Conservation (phyloP, 441 rosid genomes). For the Arabidopsis lyrata region DNA sequence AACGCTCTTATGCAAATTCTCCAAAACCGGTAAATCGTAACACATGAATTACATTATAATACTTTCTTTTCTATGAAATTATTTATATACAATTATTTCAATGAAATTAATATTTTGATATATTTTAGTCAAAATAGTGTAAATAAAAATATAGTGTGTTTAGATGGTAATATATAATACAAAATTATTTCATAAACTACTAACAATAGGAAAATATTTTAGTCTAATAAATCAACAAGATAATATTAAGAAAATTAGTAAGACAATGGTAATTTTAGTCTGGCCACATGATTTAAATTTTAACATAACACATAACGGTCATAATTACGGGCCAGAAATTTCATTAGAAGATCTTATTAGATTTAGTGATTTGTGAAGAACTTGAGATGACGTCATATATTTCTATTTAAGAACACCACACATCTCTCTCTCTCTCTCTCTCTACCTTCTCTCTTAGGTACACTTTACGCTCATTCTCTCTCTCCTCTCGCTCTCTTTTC, state of each 20-base stretch:
- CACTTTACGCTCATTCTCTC: not conserved
- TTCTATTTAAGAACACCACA: not conserved
- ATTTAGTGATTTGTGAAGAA: not conserved
- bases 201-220: not conserved
- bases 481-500: not conserved
- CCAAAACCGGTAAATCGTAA: no score
- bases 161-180: not conserved
- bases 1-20: not conserved
- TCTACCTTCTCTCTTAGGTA: not conserved
- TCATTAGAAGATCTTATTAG: not conserved
- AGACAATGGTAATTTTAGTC: not conserved
- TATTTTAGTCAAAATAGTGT: not conserved
- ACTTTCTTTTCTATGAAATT: not conserved
- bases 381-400: not conserved
- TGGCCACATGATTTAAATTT: not conserved
- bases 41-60: not conserved
- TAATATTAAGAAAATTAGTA: not conserved
- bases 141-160: not conserved
- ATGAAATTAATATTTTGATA: not conserved
- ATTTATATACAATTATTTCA: not conserved
- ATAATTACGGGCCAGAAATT: not conserved
- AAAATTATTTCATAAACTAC: not conserved
- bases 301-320: not conserved
- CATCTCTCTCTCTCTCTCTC: not conserved
- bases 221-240: constrained; percentile 1